Conservation (phyloP, 805 yeast genomes). For the Millerozyma acaciae region DNA sequence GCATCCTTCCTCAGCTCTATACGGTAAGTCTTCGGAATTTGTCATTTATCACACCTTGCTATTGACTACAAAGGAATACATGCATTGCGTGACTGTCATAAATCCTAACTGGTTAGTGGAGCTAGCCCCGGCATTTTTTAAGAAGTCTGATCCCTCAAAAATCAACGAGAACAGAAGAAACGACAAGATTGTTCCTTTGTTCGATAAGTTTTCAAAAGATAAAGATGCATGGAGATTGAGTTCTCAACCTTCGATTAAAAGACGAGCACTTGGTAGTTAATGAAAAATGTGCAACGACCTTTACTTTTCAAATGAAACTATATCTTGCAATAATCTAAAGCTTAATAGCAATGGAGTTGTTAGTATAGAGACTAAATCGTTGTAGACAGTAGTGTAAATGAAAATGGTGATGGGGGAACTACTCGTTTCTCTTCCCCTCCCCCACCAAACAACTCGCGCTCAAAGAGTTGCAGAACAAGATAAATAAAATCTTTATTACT, state of each 20-base stretch:
- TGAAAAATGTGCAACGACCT: no score
- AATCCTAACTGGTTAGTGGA: slow-evolving; percentile 78
- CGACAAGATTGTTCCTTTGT: slow-evolving; percentile 72
- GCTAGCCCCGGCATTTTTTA: slow-evolving; percentile 71
- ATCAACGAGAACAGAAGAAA: slow-evolving; percentile 49
- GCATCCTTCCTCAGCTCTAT: slow-evolving; percentile 83
- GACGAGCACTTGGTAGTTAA: slow-evolving; percentile 13
- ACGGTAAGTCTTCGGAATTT: slow-evolving; percentile 63
- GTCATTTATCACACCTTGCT: slow-evolving; percentile 78
- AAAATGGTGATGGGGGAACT: no score
- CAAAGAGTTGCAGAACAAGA: no score
- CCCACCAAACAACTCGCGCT: no score
- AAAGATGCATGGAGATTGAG: slow-evolving; percentile 79
- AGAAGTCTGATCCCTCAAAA: slow-evolving; percentile 49
- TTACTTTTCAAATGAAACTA: no score
- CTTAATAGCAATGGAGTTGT: no score
- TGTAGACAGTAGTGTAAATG: no score
- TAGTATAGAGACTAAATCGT: no score
- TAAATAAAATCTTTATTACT: no score
- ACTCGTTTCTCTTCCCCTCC: no score
- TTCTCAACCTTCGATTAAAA: slow-evolving; percentile 25
- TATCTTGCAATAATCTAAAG: no score
- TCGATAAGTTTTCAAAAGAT: slow-evolving; percentile 52
- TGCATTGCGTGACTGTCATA: slow-evolving; percentile 83
- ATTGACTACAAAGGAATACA: slow-evolving; percentile 82